Evolutionary conservation across 129 eudicot genomes (phyloP).

Genomic region (Chrysanthemum lavandulifolium): DNA sequence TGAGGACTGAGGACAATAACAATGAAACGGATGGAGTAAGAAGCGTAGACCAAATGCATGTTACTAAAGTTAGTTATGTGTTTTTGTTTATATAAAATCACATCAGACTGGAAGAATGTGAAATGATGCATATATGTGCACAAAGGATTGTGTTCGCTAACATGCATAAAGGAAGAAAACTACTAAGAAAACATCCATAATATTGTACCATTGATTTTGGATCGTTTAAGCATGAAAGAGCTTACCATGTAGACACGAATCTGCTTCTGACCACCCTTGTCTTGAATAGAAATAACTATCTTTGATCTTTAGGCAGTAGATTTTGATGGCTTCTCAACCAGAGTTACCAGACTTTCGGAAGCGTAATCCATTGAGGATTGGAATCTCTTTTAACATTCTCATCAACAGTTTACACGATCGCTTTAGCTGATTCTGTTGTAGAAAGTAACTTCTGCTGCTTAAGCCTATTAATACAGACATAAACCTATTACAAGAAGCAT

Average conservation of each 20-base stretch:
- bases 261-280: conserved; percentile 61
- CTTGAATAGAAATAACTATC: conserved; percentile 72
- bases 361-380: conserved; percentile 30
- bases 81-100: too few species aligned
- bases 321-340: conserved; percentile 44
- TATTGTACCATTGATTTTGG: conserved; percentile 3
- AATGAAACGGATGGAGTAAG: too few species aligned
- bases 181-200: background rate
- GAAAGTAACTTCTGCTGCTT: conserved; percentile 66
- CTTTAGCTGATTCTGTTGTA: conserved; percentile 62
- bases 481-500: background rate
- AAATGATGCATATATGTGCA: too few species aligned
- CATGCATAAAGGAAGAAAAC: too few species aligned
- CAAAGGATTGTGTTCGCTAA: too few species aligned
- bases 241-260: conserved; percentile 65
- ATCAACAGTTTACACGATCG: conserved; percentile 43
- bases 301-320: conserved; percentile 62
- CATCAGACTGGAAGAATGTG: too few species aligned
- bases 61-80: too few species aligned
- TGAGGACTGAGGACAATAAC: too few species aligned
- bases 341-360: conserved; percentile 24
- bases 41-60: too few species aligned
- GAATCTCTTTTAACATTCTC: conserved; percentile 55
- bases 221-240: conserved; percentile 8
- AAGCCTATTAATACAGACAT: conserved; percentile 42